Base-by-base conservation (phyloP, 225 moss, liverwort and hornwort species). In the Neckera pumila region DNA sequence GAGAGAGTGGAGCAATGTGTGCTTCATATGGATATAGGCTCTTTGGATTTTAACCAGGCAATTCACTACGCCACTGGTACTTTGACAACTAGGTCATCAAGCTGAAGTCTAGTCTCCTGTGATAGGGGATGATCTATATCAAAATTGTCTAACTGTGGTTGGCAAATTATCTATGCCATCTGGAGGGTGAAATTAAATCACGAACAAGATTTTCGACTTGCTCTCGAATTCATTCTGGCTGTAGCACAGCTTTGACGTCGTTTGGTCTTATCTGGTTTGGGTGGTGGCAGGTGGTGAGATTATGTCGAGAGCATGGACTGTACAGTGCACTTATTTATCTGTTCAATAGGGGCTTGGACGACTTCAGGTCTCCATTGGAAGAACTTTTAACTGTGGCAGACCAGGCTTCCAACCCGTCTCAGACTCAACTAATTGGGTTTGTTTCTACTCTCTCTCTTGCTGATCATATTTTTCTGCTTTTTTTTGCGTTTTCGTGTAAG, bases 1-100 rank as follows among this genome's bases (percentile, higher is more conserved):
- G 95, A 99, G 75, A 96, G 99, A 93, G 99, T 99, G 82, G 99
- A 99, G 90, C 97, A 99, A 89, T 99, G 99, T 90, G 96, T 99
- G 80, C 93, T 99, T 22, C 99, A 99, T 69, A 97, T 99, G 99
- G 96, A 99, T 90, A 97, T 99, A 92, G 96, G 92, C 83, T 96
- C 99, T 76, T 91, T 99, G 85, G 99, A 99, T 93, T 99, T 99
- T 92, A 99, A 99, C 85, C 99, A 99, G 97, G 98, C 92, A 90
- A 88, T 72, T 89, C 42, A 23, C 72, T 83, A 31, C 45, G 25
- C 83, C 26, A 38, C 54, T 80, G 53, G 20, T 83, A 76, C n/a
- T 80, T 71, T 86, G 63, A 79, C 76, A 79, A 51, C 20, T 89
- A 69, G 61, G 76, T 87, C 58, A 62, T 61, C 31, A 89, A 80